Percentiles rank a stretch among this genome's conserved stretches.
Evolutionary conservation across 768 basidiomycete genomes (phyloP).

Genomic region (Lactifluus volemus): DNA sequence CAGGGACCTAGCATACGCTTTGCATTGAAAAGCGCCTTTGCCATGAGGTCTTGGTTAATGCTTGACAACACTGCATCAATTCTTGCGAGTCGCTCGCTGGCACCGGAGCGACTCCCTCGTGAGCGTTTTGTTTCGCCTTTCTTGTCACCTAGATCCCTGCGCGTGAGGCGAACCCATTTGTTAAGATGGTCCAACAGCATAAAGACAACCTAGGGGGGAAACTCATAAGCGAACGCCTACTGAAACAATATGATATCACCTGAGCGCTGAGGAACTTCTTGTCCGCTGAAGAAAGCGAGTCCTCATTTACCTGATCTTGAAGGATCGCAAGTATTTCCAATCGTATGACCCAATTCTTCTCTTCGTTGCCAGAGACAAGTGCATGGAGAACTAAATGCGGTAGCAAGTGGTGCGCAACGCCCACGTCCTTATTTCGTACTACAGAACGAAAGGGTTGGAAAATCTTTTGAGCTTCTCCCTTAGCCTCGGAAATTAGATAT

Average conservation of each 20-base stretch:
- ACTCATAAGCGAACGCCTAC: not conserved
- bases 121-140: conserved; percentile 44
- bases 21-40: conserved; percentile 92
- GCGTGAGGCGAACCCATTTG: conserved; percentile 73
- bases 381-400: conserved; percentile 88
- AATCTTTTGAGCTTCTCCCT: conserved; percentile 51
- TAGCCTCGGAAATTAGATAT: conserved; percentile 62
- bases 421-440: conserved; percentile 80
- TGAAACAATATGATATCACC: conserved; percentile 33
- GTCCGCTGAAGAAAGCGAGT: conserved; percentile 54
- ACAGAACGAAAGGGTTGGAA: conserved; percentile 75
- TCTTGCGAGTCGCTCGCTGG: conserved; percentile 52
- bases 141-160: conserved; percentile 47
- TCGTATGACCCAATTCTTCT: conserved; percentile 55
- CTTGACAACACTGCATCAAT: conserved; percentile 78
- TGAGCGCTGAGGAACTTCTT: conserved; percentile 91
- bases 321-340: conserved; percentile 74
- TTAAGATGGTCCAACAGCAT: conserved; percentile 91
- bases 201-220: conserved; percentile 67
- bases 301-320: conserved; percentile 70
- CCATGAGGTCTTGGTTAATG: conserved; percentile 84
- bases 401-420: conserved; percentile 85
- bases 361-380: conserved; percentile 63
- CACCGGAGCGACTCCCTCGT: conserved; percentile 32
- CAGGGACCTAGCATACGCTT: conserved; percentile 85